A percentile compares a stretch with the other conserved stretches of the same genome.
These are phyloP conservation scores for Fusarium temperatum DNA, from an alignment of 2,329 filamentous ascomycete species.

Conservation along the genomic window DNA sequence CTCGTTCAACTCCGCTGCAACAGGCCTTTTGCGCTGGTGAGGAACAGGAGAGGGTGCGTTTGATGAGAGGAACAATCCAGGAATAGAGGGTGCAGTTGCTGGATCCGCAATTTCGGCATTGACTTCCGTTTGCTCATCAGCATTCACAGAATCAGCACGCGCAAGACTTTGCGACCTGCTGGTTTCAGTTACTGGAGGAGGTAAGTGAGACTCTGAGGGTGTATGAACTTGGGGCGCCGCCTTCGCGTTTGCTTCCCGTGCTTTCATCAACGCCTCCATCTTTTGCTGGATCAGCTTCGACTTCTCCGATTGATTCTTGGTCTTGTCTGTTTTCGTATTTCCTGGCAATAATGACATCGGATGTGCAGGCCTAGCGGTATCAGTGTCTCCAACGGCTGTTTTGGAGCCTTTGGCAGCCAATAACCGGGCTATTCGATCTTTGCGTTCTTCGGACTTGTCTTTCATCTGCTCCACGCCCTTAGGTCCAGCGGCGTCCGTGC, in stretches of 20 bases:
- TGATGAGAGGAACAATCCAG: constrained; percentile 50
- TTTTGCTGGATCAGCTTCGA: constrained; percentile 78
- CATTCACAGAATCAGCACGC: background rate
- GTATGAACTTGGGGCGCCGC: background rate
- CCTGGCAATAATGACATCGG: constrained; percentile 34
- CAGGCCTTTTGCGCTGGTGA: constrained; percentile 52
- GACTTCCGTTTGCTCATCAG: constrained; percentile 3
- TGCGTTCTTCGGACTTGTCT: constrained; percentile 68
- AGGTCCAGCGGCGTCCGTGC: background rate
- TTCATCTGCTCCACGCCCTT: constrained; percentile 59
- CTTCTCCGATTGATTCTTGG: constrained; percentile 67
- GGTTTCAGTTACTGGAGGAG: background rate
- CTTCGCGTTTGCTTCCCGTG: constrained; percentile 56
- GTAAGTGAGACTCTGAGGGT: background rate
- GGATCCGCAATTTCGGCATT: constrained; percentile 15
- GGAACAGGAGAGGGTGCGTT: constrained; percentile 34
- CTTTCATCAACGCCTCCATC: constrained; percentile 76
- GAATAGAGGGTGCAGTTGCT: constrained; percentile 43
- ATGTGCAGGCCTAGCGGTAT: background rate
- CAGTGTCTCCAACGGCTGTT: constrained; percentile 21
- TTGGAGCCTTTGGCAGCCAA: constrained; percentile 77
- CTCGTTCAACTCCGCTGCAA: constrained; percentile 77
- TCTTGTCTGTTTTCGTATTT: constrained; percentile 15
- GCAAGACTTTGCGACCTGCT: constrained; percentile 5
- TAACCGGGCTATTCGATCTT: constrained; percentile 79